Conservation (phyloP, 2,329 filamentous ascomycete species). For the Cladophialophora carrionii region DNA sequence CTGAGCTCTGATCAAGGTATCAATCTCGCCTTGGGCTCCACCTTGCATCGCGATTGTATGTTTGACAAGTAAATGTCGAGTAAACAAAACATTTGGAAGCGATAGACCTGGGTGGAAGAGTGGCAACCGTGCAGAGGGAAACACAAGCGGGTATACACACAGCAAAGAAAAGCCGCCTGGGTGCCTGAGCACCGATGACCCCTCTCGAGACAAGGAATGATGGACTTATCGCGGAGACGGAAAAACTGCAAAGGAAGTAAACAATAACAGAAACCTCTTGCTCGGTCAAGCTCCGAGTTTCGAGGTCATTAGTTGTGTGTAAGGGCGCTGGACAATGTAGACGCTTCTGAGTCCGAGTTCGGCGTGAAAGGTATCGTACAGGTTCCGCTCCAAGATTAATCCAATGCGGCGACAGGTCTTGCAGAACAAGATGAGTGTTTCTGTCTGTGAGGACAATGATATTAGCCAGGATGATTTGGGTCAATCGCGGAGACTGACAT, state of each 20-base stretch:
- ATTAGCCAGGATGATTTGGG: neutral
- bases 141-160: neutral
- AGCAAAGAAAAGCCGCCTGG: neutral
- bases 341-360: neutral
- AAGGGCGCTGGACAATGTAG: neutral
- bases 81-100: neutral
- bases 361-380: neutral
- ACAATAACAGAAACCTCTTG: neutral
- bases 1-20: constrained; percentile 58
- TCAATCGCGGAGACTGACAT: neutral
- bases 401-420: too few species aligned
- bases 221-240: neutral
- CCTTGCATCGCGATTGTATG: constrained; percentile 53
- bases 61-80: neutral
- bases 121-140: neutral
- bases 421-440: neutral
- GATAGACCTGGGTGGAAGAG: neutral
- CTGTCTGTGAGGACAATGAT: neutral
- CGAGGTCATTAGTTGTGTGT: neutral
- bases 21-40: constrained; percentile 58
- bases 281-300: neutral
- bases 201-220: neutral
- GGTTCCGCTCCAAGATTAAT: neutral
- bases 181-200: neutral
- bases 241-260: neutral